Conservation (phyloP, 2,329 filamentous ascomycete species). For the Ceratocystiopsis brevicomis region DNA sequence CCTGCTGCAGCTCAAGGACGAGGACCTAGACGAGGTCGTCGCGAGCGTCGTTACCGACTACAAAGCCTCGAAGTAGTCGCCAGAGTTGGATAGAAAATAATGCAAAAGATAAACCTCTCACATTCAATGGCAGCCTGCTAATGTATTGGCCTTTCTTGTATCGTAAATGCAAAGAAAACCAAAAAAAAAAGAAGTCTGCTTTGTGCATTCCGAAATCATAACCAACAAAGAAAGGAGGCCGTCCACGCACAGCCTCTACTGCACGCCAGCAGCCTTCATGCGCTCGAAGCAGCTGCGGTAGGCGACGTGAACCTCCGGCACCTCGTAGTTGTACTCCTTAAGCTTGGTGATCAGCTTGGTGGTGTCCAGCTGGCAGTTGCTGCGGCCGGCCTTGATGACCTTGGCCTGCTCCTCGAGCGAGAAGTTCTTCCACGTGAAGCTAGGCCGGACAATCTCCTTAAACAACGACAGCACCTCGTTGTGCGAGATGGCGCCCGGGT, state of each 20-base stretch:
- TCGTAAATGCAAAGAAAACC: no score
- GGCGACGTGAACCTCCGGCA: constrained; percentile 43
- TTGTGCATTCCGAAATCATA: no score
- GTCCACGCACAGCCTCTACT: constrained; percentile 16
- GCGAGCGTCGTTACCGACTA: constrained; percentile 13
- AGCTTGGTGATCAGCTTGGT: constrained; percentile 42
- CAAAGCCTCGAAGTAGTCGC: background rate
- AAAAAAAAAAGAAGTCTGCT: no score
- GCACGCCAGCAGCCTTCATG: constrained; percentile 37
- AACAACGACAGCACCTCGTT: constrained; percentile 47
- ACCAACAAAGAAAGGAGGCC: no score
- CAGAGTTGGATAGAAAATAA: no score
- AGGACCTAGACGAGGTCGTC: constrained; percentile 25
- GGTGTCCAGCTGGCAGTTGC: constrained; percentile 46
- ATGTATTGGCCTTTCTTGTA: no score
- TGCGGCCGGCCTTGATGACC: constrained; percentile 47
- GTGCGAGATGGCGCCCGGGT: constrained; percentile 51
- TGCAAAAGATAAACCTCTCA: no score
- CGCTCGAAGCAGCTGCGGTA: constrained; percentile 43
- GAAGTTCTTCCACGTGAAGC: constrained; percentile 46
- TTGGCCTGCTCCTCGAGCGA: constrained; percentile 45
- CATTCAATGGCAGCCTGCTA: no score
- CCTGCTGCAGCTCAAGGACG: constrained; percentile 25
- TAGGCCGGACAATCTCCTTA: constrained; percentile 41
- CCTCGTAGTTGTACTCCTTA: constrained; percentile 34